Evolutionary conservation across 371 early-diverging fungal species (phyloP), one percentile per base, ranked within the genome.

Genomic region (Haplosporangium sp.): DNA sequence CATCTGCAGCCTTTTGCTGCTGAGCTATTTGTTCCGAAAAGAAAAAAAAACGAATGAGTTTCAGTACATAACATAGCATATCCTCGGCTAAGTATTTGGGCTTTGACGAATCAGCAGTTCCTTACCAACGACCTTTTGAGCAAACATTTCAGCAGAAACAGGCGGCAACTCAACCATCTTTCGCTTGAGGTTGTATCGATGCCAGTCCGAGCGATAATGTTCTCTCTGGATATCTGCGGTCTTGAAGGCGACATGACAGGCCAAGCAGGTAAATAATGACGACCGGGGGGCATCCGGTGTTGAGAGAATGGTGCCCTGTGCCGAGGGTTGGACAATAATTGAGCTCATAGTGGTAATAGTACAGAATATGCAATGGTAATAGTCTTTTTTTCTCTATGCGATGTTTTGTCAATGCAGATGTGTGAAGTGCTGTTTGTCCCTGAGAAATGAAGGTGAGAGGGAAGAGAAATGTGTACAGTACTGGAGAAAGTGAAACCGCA

Each of bases 151-250:
- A 18, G 90, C 89, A 1, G 90, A 73, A 7, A 99, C 91, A 18
- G 98, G 95, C 0, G 94, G 90, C 11, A 94, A 83, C 13, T 93
- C 93, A 18, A 90, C 96, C 20, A 96, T 91, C 73, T 95, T 96
- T 62, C 97, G 89, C 84, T 98, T 98, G 38, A 98, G 86, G 82
- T 99, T 99, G 86, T 98, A 99, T 41, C 98, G 84, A 81, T 98
- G 99, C 98, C 98, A 99, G 84, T 99, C 98, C 12, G 93, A 91
- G 11, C 91, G 89, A 83, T 96, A 95, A 81, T 99, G 99, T 16
- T 84, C 84, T 47, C 98, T 84, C 82, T 98, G 98, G 55, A 89
- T 84, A 45, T 95, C 94, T 10, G 96, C 91, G 18, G 89, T 77
- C 62, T 86, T 81, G 83, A 99, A 98, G 9, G 91, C 90, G 11